Evolutionary conservation across 495 filamentous ascomycete species (phyloP).

Genomic region (Penicillium canescens): DNA sequence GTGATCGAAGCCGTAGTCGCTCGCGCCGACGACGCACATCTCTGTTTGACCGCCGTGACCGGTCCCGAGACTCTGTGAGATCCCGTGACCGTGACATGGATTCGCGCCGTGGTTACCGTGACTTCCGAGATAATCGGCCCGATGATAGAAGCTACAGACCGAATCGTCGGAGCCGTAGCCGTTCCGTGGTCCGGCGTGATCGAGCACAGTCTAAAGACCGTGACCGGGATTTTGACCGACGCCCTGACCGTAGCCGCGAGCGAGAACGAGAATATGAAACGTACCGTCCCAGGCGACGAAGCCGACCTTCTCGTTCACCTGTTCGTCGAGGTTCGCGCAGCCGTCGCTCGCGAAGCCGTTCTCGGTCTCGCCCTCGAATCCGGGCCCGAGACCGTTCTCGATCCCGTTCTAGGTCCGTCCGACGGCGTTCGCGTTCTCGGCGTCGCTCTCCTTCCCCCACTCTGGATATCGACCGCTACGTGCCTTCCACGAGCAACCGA

Average conservation of each 20-base stretch:
- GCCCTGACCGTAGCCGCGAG: conserved; percentile 29
- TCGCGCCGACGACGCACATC: conserved; percentile 32
- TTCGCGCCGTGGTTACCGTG: conserved; percentile 33
- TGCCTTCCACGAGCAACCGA: conserved; percentile 45
- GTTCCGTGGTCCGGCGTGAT: conserved; percentile 32
- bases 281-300: conserved; percentile 21
- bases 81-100: conserved; percentile 39
- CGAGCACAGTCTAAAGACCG: conserved; percentile 31
- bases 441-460: conserved; percentile 32
- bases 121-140: conserved; percentile 34
- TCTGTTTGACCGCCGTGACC: conserved; percentile 34
- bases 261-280: conserved; percentile 29
- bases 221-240: conserved; percentile 28
- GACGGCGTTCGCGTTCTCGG: conserved; percentile 29
- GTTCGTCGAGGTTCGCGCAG: conserved; percentile 17
- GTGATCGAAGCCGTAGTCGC: conserved; percentile 37
- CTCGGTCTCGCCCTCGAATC: conserved; percentile 18
- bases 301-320: conserved; percentile 26
- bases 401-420: conserved; percentile 15
- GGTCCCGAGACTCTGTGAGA: conserved; percentile 38
- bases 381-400: conserved; percentile 20
- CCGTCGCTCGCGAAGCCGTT: conserved; percentile 13
- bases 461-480: conserved; percentile 53
- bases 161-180: conserved; percentile 38
- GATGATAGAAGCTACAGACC: conserved; percentile 40